These are phyloP conservation scores for Polychaeton citri DNA, from an alignment of 2,329 filamentous ascomycete genomes.

Conservation along the genomic window DNA sequence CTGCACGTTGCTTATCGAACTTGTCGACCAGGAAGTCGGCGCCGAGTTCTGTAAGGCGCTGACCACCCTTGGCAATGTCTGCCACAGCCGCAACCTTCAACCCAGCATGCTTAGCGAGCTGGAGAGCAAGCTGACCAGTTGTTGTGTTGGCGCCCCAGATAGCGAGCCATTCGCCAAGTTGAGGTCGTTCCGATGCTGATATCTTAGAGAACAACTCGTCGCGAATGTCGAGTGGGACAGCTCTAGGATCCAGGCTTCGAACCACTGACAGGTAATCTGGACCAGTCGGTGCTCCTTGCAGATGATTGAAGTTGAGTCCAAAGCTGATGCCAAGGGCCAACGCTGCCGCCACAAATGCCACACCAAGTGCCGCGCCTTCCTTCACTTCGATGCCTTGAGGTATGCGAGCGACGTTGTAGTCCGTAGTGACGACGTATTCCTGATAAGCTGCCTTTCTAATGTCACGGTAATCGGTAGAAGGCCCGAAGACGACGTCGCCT, in stretches of 20 bases:
- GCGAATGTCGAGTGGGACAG: conserved; percentile 47
- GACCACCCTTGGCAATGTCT: conserved; percentile 53
- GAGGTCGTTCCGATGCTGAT: conserved; percentile 37
- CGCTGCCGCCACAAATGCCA: conserved; percentile 57
- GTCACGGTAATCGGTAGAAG: conserved; percentile 63
- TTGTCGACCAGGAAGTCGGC: conserved; percentile 58
- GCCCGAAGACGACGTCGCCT: conserved; percentile 48
- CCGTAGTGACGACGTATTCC: conserved; percentile 51
- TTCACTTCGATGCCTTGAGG: conserved; percentile 40
- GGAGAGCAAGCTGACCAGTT: conserved; percentile 52
- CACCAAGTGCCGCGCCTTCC: conserved; percentile 50
- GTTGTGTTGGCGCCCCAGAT: conserved; percentile 68
- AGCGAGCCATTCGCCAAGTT: conserved; percentile 53
- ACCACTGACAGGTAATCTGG: conserved; percentile 47
- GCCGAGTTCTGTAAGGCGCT: conserved; percentile 38
- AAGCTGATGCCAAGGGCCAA: conserved; percentile 56
- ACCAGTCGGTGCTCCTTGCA: conserved; percentile 29
- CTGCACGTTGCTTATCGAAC: conserved; percentile 50
- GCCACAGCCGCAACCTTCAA: conserved; percentile 53
- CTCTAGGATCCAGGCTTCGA: conserved; percentile 29
- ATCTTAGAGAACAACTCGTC: conserved; percentile 50
- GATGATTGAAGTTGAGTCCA: conserved; percentile 48
- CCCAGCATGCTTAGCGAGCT: conserved; percentile 54
- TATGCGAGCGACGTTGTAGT: conserved; percentile 52
- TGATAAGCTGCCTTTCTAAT: conserved; percentile 60